A percentile compares a stretch with the other conserved stretches of the same genome.
These are phyloP conservation scores for Pseudogymnoascus pannorum DNA, from an alignment of 2,329 filamentous ascomycete genomes.

Conservation along the genomic window DNA sequence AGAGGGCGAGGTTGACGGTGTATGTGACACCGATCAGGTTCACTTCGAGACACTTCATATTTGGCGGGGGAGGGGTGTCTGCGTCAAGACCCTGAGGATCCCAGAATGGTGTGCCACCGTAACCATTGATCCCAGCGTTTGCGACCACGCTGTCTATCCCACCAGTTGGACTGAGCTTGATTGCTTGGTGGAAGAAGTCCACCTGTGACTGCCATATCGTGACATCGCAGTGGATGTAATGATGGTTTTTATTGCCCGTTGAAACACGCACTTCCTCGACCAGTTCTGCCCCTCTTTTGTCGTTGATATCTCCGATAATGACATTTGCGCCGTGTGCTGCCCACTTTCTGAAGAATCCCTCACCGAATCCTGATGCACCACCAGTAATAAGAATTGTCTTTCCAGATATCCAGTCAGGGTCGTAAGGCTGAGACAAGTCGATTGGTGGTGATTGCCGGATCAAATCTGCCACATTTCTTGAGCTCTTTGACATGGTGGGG, in stretches of 20 bases:
- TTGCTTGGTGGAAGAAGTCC: constrained; percentile 52
- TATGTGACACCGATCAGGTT: constrained; percentile 59
- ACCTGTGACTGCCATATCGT: constrained; percentile 58
- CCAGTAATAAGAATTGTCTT: constrained; percentile 59
- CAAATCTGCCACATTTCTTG: neutral
- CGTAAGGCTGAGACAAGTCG: constrained; percentile 38
- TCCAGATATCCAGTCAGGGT: constrained; percentile 38
- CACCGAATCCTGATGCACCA: constrained; percentile 54
- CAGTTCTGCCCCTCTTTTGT: constrained; percentile 44
- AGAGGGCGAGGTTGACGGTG: constrained; percentile 57
- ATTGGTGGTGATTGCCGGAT: constrained; percentile 32
- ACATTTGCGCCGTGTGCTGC: constrained; percentile 50
- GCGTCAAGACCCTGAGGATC: constrained; percentile 32
- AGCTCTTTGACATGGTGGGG: neutral
- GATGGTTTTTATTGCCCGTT: constrained; percentile 37
- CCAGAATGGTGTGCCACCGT: constrained; percentile 37
- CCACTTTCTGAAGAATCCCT: constrained; percentile 46
- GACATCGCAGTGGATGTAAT: constrained; percentile 57
- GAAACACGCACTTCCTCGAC: constrained; percentile 43
- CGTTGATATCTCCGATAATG: constrained; percentile 56
- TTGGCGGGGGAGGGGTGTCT: constrained; percentile 41
- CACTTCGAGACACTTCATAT: constrained; percentile 49
- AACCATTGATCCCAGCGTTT: constrained; percentile 55
- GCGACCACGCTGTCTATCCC: constrained; percentile 58
- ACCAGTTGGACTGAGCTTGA: constrained; percentile 44